These are phyloP conservation scores for Daldinia sp. DNA, from an alignment of 2,329 filamentous ascomycete species.

Conservation along the genomic window DNA sequence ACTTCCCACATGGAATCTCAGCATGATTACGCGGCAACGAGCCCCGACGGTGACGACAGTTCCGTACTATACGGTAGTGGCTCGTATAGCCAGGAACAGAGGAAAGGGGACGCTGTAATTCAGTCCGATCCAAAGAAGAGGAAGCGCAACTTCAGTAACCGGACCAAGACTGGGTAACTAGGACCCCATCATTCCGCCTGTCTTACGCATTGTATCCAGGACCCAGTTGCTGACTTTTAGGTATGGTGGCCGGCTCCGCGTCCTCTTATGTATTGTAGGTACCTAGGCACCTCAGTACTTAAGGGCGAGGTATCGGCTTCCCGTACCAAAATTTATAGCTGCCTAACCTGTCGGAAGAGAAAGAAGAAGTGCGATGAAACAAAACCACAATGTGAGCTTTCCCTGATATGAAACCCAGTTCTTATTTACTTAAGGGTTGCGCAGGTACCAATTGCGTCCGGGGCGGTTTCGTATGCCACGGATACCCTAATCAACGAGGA, in stretches of 20 bases:
- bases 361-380: slow-evolving; percentile 99
- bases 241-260: slow-evolving; percentile 30
- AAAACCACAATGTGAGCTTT: slow-evolving; percentile 84
- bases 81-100: slow-evolving; percentile 56
- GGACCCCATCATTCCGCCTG: not conserved
- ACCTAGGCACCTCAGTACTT: slow-evolving; percentile 7
- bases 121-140: slow-evolving; percentile 73
- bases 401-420: not conserved
- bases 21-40: slow-evolving; percentile 61
- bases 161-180: slow-evolving; percentile 76
- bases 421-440: slow-evolving; percentile 35
- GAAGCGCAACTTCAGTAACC: slow-evolving; percentile 88
- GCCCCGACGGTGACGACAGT: slow-evolving; percentile 63
- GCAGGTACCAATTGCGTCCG: slow-evolving; percentile 87
- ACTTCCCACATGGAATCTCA: slow-evolving; percentile 55
- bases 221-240: slow-evolving; percentile 24
- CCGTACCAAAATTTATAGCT: slow-evolving; percentile 50
- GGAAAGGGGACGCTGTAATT: slow-evolving; percentile 54
- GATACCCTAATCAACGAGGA: slow-evolving; percentile 83
- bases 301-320: slow-evolving; percentile 53
- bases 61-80: slow-evolving; percentile 52
- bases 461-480: slow-evolving; percentile 89
- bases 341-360: slow-evolving; percentile 86
- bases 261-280: slow-evolving; percentile 22
- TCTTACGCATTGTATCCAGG: slow-evolving; percentile 5